A percentile compares a stretch with the other conserved stretches of the same genome.
Conservation (phyloP, 495 filamentous ascomycete species). For the Aspergillus hancockii region DNA sequence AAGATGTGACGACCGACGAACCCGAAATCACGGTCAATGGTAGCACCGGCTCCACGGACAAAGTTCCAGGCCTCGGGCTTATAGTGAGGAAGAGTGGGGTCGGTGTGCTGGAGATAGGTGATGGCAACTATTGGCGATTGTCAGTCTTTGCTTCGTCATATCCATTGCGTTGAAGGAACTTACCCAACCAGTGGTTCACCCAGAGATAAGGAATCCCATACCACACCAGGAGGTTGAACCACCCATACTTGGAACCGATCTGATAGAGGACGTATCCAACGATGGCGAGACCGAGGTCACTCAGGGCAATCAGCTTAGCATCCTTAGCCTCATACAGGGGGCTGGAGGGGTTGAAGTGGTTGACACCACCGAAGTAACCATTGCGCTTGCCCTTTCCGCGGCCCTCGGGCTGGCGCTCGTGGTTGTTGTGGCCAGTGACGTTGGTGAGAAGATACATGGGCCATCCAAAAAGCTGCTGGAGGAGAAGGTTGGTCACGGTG, state of each 20-base stretch:
- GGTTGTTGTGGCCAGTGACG: constrained; percentile 92
- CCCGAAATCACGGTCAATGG: constrained; percentile 62
- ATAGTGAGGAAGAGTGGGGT: constrained; percentile 60
- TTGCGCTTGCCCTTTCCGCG: constrained; percentile 88
- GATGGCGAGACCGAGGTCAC: constrained; percentile 75
- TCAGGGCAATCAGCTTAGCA: constrained; percentile 75
- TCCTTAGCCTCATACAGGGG: constrained; percentile 93
- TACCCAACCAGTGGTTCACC: constrained; percentile 92
- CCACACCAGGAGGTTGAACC: constrained; percentile 85
- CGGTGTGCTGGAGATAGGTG: constrained; percentile 63
- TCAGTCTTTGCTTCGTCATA: neutral
- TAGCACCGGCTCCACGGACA: constrained; percentile 57
- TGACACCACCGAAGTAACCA: constrained; percentile 77
- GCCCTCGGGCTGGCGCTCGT: constrained; percentile 81
- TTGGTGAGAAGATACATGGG: constrained; percentile 78
- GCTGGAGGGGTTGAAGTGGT: constrained; percentile 88
- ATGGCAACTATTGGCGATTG: constrained; percentile 49
- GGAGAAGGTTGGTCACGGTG: constrained; percentile 69
- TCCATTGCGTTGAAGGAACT: constrained; percentile 21
- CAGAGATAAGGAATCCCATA: constrained; percentile 93
- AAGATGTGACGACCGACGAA: constrained; percentile 59
- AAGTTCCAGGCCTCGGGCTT: constrained; percentile 57
- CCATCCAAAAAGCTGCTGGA: constrained; percentile 91
- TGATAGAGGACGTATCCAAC: constrained; percentile 57
- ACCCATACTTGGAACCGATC: constrained; percentile 73